Base-by-base conservation (phyloP, 176 grass and related monocot species). In the Zea luxurians region DNA sequence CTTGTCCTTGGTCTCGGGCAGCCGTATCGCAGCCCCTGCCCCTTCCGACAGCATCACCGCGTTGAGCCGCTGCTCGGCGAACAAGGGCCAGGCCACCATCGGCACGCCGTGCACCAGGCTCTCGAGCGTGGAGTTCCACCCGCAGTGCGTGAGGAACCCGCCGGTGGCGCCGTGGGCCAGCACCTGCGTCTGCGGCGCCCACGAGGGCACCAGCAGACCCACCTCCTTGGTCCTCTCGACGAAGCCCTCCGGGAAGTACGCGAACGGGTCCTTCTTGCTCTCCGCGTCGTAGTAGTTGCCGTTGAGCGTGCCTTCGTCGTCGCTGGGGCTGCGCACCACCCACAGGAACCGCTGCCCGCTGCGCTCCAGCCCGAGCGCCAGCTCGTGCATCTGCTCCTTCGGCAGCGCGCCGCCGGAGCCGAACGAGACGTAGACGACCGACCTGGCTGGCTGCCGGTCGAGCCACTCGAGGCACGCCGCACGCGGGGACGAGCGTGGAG, bases 101-200 rank as follows among this genome's bases (percentile, higher is more conserved):
- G 91, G 91, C 60, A 90, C 78, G 8, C 87, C 84, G 4, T 79
- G 76, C 20, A 68, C 12, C 1, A 93, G 27, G 66, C 82, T 85
- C 81, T 93, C 91, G 0, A 89, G 37, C 40, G 66, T 72, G 18
- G 87, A 93, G 80, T 93, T 93, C 90, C 80, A 89, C 4, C 87
- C 87, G 8, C 91, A 90, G n/a, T 90, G 90, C 0, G 77, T 87
- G 5, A 93, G 38, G 76, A 93, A 93, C 1, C 87, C 50, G 2
- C 50, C 50, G 13, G 50, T 53, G 50, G 50, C 50, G 0, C 17
- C 0, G 80, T 84, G 15, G 15, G 13, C 50, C 4, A 53, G 50
- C 50, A 53, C 50, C 13, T 53, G 50, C 4, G 50, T 53, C 50
- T 53, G 50, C 15, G 50, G 50, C 5, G 50, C 50, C 50, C 50